Evolutionary conservation across 2,329 filamentous ascomycete genomes (phyloP), one percentile per base, ranked within the genome.

Genomic region (Pseudogymnoascus pannorum): DNA sequence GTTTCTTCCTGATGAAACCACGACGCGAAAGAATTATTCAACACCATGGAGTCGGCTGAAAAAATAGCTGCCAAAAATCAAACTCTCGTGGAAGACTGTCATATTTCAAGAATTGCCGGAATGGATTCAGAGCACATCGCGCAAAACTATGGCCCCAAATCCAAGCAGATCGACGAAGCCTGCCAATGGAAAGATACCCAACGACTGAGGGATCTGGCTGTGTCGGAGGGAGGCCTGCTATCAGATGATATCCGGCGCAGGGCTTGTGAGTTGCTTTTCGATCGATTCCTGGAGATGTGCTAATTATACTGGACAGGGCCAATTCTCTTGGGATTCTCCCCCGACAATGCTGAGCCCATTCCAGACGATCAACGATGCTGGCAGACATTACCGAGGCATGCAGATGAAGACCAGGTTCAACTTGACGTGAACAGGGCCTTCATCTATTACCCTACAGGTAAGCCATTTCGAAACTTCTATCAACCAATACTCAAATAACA

Each of bases 391-490:
- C 83, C 87, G 29, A 80, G 75, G n/a, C 94, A 99, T 75, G 78
- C 77, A 33, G 94, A 99, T 69, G 94, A 99, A 74, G 86, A 89
- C 58, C 94, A 99, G 75, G 92, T 99, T 38, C 83, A 87, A 70
- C 81, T 97, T 57, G 94, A 99, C 72, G 94, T 99, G 61, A 86
- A 97, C 75, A 84, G 94, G 61, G 92, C 94, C n/a, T 99, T 99
- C 75, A 88, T 97, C 64, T 95, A 97, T 77, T 99, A 99, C 73
- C 94, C 94, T 11, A 82, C 84, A 65, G 84, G 92, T 94, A 79
- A 69, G 81, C 70, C 67, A 61, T 62, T 33, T 44, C 40, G 40
- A 48, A 57, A 26, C 44, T 61, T 62, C 69, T 62, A 44, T 67
- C 63, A 60, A 61, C 66, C 66, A 63, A 29, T n/a, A 57, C 69